Evolutionary conservation across 140 eudicot genomes (phyloP).

Genomic region (Anethum foeniculum): DNA sequence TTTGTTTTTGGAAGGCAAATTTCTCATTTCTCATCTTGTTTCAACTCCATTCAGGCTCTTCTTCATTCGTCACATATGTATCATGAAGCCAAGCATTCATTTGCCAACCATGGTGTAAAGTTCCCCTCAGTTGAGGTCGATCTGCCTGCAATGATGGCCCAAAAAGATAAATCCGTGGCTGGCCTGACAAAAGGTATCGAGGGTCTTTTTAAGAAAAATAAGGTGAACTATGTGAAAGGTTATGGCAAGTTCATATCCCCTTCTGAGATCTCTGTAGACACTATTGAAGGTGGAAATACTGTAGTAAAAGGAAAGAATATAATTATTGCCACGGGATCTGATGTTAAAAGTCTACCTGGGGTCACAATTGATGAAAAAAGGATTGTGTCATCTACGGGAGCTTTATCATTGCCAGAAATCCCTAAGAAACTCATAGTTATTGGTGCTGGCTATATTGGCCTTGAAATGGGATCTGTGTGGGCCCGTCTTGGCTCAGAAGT

Average conservation of each 20-base stretch:
- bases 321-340: conserved; percentile 83
- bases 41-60: conserved; percentile 46
- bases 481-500: conserved; percentile 87
- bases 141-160: conserved; percentile 86
- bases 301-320: conserved; percentile 67
- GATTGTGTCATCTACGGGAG: conserved; percentile 83
- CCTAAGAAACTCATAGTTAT: conserved; percentile 73
- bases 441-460: conserved; percentile 88
- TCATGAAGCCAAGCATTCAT: conserved; percentile 70
- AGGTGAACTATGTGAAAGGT: conserved; percentile 75
- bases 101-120: conserved; percentile 73
- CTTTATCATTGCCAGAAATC: conserved; percentile 59
- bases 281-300: conserved; percentile 65
- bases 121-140: conserved; percentile 61
- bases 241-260: conserved; percentile 66
- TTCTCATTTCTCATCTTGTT: not conserved
- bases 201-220: conserved; percentile 77
- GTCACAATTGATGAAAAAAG: conserved; percentile 69
- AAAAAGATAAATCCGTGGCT: conserved; percentile 71
- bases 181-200: conserved; percentile 66
- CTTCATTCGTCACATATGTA: conserved; percentile 90
- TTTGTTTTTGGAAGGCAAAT: not conserved
- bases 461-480: conserved; percentile 94
- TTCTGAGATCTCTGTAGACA: conserved; percentile 70
- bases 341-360: conserved; percentile 76